Percentiles rank a stretch among this genome's conserved stretches.
These are phyloP conservation scores for Saksenaea oblongispora DNA, from an alignment of 371 early-diverging fungal species.

Conservation along the genomic window DNA sequence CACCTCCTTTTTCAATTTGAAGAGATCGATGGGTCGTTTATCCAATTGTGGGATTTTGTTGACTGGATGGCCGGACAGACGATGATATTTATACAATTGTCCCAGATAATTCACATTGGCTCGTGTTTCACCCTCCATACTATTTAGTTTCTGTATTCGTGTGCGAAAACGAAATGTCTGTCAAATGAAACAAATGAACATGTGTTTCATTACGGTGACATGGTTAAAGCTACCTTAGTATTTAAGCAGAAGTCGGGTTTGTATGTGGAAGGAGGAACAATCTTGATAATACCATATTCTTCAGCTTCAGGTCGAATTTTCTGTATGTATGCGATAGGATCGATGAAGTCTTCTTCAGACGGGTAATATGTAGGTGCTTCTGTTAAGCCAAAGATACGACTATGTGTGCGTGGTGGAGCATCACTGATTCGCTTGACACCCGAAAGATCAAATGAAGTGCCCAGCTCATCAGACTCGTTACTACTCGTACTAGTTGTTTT, in stretches of 20 bases:
- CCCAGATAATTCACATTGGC: constrained; percentile 88
- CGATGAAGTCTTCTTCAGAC: constrained; percentile 78
- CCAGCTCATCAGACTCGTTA: constrained; percentile 5
- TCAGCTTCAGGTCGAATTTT: constrained; percentile 81
- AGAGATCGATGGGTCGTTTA: constrained; percentile 85
- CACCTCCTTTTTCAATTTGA: constrained; percentile 83
- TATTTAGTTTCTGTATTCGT: constrained; percentile 87
- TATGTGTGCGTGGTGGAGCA: constrained; percentile 36
- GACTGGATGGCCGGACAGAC: constrained; percentile 73
- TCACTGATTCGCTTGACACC: constrained; percentile 25
- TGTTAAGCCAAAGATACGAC: constrained; percentile 66
- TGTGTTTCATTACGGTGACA: background rate
- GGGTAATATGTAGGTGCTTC: constrained; percentile 87
- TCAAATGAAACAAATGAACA: constrained; percentile 2
- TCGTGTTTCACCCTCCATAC: constrained; percentile 89
- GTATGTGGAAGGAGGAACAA: constrained; percentile 89
- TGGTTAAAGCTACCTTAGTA: constrained; percentile 63
- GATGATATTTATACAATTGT: constrained; percentile 87
- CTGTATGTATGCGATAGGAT: constrained; percentile 86
- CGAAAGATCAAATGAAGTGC: constrained; percentile 19
- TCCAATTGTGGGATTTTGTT: constrained; percentile 80
- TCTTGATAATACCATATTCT: constrained; percentile 87
- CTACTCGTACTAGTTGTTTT: constrained; percentile 9
- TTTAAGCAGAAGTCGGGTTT: constrained; percentile 84
- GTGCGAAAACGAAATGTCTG: constrained; percentile 90